Evolutionary conservation across 1,284 basidiomycete genomes (phyloP), one percentile per base, ranked within the genome.

Genomic region (Anthracocystis walkeri): DNA sequence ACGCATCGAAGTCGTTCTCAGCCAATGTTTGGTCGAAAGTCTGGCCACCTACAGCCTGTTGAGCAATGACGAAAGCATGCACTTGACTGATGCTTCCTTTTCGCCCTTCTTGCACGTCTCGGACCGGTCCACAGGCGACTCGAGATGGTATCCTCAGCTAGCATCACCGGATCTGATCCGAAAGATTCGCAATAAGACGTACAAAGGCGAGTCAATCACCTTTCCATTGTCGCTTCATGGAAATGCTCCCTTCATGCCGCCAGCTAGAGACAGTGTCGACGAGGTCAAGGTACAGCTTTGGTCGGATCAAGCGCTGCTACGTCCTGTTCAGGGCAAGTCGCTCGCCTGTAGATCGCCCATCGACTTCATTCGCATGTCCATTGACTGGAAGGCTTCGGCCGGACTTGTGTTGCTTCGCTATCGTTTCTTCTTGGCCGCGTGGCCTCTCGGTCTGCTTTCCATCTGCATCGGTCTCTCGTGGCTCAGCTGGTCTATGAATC

Each of bases 201-300:
- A 71, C 42, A 57, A 55, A 10, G 41, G 53, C 23, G 55, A 60
- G 31, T 33, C 61, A 2, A 69, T 75, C 51, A 51, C 52, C 14
- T 51, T 76, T 2, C 63, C 64, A 4, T 55, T 84, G 2, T 66
- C 78, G 41, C 71, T 84, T 27, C 81, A 83, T 46, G 80, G 75
- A 16, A 67, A 61, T 4, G 80, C 82, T 7, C 82, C 82, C 7
- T 84, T 79, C 68, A 76, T 84, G 61, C 78, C 79, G 12, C 73
- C 71, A 10, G 52, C 74, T 7, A 48, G 56, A 12, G 38, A 49
- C 8, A 75, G 72, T 45, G 33, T 75, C 35, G 64, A 71, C 52
- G 52, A 63, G 29, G 25, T 60, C 14, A 35, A 41, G 61, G 46
- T 84, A n/a, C 69, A 77, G 68, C 57, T 83, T 7, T 82, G 77